phyloP scores from a whole-genome alignment of 352 stramenopile genomes.

The Globisporangium acanthophoron region DNA sequence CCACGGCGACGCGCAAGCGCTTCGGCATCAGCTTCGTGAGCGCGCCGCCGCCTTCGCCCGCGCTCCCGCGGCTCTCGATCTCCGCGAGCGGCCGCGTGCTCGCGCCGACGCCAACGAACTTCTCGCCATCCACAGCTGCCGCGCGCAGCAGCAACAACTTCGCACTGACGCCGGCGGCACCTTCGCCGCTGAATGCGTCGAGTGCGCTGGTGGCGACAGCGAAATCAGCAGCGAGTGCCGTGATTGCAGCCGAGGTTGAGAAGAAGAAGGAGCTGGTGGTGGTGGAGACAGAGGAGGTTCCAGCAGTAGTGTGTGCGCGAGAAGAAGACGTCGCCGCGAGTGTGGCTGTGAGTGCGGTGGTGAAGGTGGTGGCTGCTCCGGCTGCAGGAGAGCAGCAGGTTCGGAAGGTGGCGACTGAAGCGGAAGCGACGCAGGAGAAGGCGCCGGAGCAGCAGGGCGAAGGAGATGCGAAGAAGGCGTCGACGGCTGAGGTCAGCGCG shows the following conservation, averaged over 20 bases:
- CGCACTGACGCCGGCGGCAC: no score
- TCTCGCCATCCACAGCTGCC: not conserved
- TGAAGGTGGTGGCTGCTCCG: not conserved
- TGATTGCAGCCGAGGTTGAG: no score
- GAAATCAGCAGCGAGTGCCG: not conserved
- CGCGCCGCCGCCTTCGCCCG: not conserved
- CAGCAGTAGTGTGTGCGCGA: not conserved
- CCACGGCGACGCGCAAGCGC: slow-evolving; percentile 24
- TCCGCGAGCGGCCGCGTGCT: not conserved
- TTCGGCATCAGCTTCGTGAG: slow-evolving; percentile 13
- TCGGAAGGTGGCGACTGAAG: not conserved
- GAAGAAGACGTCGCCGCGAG: not conserved
- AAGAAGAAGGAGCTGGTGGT: not conserved
- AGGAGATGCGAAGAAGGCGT: not conserved
- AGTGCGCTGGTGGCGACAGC: no score
- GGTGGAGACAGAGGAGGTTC: not conserved
- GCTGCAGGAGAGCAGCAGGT: not conserved
- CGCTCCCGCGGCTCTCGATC: slow-evolving; percentile 3
- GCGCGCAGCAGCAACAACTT: not conserved
- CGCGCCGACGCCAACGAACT: not conserved
- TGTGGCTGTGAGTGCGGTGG: not conserved
- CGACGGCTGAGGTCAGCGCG: not conserved
- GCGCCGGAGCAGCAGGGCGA: not conserved
- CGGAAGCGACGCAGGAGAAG: not conserved
- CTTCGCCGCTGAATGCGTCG: no score